phyloP scores from a whole-genome alignment of 1,139 yeast species.

The Hemisphaericaspora xylofermentans region DNA sequence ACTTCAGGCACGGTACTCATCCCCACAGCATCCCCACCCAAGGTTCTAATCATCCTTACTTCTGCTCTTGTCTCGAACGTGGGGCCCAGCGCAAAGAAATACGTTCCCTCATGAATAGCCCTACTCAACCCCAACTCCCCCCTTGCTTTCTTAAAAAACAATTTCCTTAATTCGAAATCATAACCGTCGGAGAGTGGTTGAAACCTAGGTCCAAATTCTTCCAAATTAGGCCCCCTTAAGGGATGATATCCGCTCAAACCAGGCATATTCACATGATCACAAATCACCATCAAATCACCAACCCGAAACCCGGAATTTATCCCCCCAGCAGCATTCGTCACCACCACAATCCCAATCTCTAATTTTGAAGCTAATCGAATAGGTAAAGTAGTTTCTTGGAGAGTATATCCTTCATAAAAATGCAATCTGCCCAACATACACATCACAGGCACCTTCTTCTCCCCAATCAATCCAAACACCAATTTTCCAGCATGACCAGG shows the following conservation, averaged over 20 bases:
- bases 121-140: slow-evolving; percentile 54
- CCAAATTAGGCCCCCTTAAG: slow-evolving; percentile 82
- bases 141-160: slow-evolving; percentile 54
- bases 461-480: slow-evolving; percentile 74
- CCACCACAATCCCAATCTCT: slow-evolving; percentile 63
- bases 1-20: slow-evolving; percentile 99
- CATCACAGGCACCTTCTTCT: slow-evolving; percentile 71
- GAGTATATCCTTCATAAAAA: slow-evolving; percentile 85
- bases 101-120: slow-evolving; percentile 79
- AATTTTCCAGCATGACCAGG: slow-evolving; percentile 87
- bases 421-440: slow-evolving; percentile 94
- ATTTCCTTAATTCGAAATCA: slow-evolving; percentile 64
- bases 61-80: slow-evolving; percentile 94
- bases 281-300: slow-evolving; percentile 88
- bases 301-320: slow-evolving; percentile 62
- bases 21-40: slow-evolving; percentile 95
- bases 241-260: slow-evolving; percentile 91
- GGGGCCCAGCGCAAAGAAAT: slow-evolving; percentile 87
- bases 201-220: slow-evolving; percentile 80
- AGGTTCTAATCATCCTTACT: slow-evolving; percentile 63
- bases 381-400: slow-evolving; percentile 83
- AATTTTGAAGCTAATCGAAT: slow-evolving; percentile 69
- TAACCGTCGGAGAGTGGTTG: slow-evolving; percentile 89
- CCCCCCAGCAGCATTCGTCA: slow-evolving; percentile 96
- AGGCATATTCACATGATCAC: slow-evolving; percentile 87